Percentiles rank a stretch among this genome's conserved stretches.
phyloP scores from a whole-genome alignment of 345 rosid species.

The Brassica nigra region DNA sequence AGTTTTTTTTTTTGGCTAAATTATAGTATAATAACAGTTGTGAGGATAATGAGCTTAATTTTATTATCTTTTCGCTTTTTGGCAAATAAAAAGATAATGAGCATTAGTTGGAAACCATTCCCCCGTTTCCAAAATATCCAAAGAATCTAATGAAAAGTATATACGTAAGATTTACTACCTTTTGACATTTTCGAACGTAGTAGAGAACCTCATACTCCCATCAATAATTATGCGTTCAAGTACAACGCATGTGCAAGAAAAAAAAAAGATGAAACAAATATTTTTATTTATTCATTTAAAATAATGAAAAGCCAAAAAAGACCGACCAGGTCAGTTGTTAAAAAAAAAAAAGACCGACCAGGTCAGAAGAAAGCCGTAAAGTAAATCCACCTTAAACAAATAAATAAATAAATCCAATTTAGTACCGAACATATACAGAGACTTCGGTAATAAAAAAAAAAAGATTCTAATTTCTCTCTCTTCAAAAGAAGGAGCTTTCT shows the following conservation, averaged over 20 bases:
- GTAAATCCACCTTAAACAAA: slow-evolving; percentile 13
- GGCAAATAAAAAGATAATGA: not conserved
- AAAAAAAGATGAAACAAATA: not conserved
- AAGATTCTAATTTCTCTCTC: not conserved
- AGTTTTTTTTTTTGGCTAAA: too few species aligned
- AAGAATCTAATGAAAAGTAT: too few species aligned
- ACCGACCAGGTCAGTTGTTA: slow-evolving; percentile 33
- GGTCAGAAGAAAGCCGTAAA: slow-evolving; percentile 28
- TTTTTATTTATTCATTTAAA: slow-evolving; percentile 3
- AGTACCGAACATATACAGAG: slow-evolving; percentile 32
- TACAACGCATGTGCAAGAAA: slow-evolving; percentile 34
- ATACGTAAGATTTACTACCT: not conserved
- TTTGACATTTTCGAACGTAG: slow-evolving; percentile 14
- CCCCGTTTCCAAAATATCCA: not conserved
- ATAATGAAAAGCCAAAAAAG: slow-evolving; percentile 37
- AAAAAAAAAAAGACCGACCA: too few species aligned
- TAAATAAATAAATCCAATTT: slow-evolving; percentile 12
- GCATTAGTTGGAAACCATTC: slow-evolving; percentile 13
- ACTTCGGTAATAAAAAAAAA: not conserved
- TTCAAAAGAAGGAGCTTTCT: slow-evolving; percentile 12
- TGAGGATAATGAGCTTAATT: not conserved
- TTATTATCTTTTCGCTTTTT: not conserved
- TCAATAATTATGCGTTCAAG: slow-evolving; percentile 16
- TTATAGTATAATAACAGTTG: not conserved
- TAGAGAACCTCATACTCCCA: not conserved